Evolutionary conservation across 306 rosid genomes (phyloP).

Genomic region (Prunus salicina): DNA sequence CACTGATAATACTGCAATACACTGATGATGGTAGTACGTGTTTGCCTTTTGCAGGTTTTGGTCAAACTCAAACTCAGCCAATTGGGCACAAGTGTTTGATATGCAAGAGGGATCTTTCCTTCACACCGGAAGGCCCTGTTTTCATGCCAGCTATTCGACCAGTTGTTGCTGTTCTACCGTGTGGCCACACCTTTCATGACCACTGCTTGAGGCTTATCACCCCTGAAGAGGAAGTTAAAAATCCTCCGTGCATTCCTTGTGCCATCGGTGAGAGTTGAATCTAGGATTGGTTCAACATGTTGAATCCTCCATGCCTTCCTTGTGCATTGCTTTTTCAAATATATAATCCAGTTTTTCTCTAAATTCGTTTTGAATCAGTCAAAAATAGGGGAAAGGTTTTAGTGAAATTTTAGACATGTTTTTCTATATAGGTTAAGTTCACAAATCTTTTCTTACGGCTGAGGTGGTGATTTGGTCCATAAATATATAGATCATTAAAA

Average conservation of each 20-base stretch:
- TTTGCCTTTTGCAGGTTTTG: slow-evolving; percentile 14
- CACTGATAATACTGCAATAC: background rate
- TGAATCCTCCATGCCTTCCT: background rate
- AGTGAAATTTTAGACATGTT: background rate
- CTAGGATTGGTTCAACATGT: background rate
- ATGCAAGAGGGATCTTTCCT: slow-evolving; percentile 65
- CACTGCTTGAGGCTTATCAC: slow-evolving; percentile 57
- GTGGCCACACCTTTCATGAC: slow-evolving; percentile 66
- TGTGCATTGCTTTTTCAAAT: background rate
- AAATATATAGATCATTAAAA: background rate
- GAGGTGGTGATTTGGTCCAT: background rate
- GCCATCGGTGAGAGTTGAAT: slow-evolving; percentile 36
- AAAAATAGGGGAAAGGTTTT: background rate
- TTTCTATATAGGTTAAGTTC: background rate
- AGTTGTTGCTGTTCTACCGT: slow-evolving; percentile 47
- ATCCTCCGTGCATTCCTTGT: slow-evolving; percentile 72
- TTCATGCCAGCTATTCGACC: slow-evolving; percentile 34
- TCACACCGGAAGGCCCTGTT: slow-evolving; percentile 46
- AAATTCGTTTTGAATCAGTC: background rate
- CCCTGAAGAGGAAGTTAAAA: slow-evolving; percentile 32
- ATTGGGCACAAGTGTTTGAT: slow-evolving; percentile 48
- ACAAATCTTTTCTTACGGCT: background rate
- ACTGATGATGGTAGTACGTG: background rate
- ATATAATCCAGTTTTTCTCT: background rate
- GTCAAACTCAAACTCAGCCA: slow-evolving; percentile 25